Evolutionary conservation across 495 filamentous ascomycete genomes (phyloP).

Genomic region (Penicillium maclennaniae): DNA sequence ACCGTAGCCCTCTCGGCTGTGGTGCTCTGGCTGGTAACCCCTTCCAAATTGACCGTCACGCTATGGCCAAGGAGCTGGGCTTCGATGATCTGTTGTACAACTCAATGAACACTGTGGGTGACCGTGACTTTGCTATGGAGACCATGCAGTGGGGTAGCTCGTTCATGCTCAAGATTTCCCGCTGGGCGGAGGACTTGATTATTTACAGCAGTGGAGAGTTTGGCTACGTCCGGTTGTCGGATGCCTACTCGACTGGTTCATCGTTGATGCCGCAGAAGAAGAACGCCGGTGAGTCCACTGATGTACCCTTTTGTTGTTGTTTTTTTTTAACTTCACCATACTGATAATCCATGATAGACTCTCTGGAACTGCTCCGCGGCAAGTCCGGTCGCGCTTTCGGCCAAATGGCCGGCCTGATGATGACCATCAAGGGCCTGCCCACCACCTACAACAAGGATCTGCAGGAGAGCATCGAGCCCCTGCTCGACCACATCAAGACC

Average conservation of each 20-base stretch:
- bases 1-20: constrained; percentile 73
- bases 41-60: constrained; percentile 83
- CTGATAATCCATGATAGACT: constrained; percentile 56
- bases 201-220: constrained; percentile 83
- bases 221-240: constrained; percentile 75
- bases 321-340: background rate
- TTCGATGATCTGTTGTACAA: constrained; percentile 82
- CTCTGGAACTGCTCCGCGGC: constrained; percentile 80
- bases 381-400: constrained; percentile 84
- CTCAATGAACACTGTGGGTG: constrained; percentile 75
- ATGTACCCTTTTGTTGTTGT: background rate
- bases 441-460: constrained; percentile 95
- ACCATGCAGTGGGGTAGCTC: constrained; percentile 84
- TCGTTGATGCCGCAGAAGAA: constrained; percentile 92
- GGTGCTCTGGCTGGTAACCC: constrained; percentile 91
- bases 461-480: constrained; percentile 83
- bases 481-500: constrained; percentile 86
- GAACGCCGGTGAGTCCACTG: constrained; percentile 33
- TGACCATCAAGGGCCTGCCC: constrained; percentile 81
- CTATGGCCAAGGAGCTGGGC: constrained; percentile 83
- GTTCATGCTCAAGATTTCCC: constrained; percentile 81
- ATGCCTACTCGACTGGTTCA: constrained; percentile 81
- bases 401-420: constrained; percentile 84
- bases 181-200: constrained; percentile 88
- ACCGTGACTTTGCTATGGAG: constrained; percentile 89